Evolutionary conservation across 495 filamentous ascomycete genomes (phyloP).

Genomic region (Daldinia decipiens): DNA sequence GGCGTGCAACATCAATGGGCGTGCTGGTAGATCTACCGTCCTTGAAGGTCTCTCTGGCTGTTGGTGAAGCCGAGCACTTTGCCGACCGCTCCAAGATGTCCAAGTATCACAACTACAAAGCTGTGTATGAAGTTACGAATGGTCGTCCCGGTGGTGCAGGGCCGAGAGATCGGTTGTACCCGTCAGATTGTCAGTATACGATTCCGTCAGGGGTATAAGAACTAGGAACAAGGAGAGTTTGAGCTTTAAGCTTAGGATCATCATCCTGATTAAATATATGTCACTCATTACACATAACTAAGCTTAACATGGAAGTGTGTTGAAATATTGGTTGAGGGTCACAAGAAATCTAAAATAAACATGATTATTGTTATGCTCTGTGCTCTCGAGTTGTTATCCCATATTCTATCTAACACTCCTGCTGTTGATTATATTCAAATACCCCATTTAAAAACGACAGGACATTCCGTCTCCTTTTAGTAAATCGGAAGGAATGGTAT

Average conservation of each 20-base stretch:
- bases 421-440: no score
- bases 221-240: neutral
- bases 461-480: no score
- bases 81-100: constrained; percentile 1
- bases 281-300: neutral
- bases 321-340: neutral
- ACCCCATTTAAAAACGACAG: neutral
- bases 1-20: neutral
- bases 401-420: no score
- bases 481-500: neutral
- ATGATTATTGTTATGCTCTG: neutral
- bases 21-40: neutral
- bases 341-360: neutral
- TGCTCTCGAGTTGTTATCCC: neutral
- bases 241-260: neutral
- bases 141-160: neutral
- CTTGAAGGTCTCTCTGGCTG: neutral
- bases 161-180: neutral
- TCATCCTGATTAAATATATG: neutral
- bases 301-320: no score
- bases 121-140: neutral
- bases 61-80: neutral
- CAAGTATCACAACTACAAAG: neutral
- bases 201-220: neutral
- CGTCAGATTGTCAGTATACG: neutral